Conservation (phyloP, 768 basidiomycete genomes). For the Amanita jacksonii region DNA sequence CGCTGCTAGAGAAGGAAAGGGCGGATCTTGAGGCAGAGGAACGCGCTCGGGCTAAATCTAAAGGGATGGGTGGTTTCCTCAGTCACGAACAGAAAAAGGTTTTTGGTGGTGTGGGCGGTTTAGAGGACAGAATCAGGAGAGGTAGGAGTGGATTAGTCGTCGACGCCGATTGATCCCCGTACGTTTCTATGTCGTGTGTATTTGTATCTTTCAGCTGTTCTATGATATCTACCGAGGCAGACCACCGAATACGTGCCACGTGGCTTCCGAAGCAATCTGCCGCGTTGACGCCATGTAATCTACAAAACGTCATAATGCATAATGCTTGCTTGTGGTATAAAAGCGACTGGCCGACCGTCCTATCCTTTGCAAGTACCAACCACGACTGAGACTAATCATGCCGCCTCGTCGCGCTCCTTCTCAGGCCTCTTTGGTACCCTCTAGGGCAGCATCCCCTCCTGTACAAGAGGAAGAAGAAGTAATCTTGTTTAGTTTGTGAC, state of each 20-base stretch:
- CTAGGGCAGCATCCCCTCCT: conserved; percentile 39
- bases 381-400: conserved; percentile 21
- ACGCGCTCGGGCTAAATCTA: conserved; percentile 53
- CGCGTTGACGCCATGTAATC: background rate
- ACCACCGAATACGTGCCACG: background rate
- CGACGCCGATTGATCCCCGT: conserved; percentile 39
- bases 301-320: conserved; percentile 6
- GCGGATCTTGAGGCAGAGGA: conserved; percentile 70
- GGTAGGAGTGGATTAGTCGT: conserved; percentile 64
- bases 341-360: background rate
- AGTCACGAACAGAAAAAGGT: conserved; percentile 78
- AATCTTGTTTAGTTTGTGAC: background rate
- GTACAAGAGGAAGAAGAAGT: conserved; percentile 34
- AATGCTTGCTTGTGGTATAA: conserved; percentile 1
- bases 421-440: conserved; percentile 33
- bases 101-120: conserved; percentile 66
- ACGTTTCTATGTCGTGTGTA: conserved; percentile 4
- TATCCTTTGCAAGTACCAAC: no score
- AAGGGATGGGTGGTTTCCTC: conserved; percentile 75
- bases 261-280: background rate
- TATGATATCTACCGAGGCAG: no score
- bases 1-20: conserved; percentile 67
- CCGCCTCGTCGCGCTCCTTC: conserved; percentile 46
- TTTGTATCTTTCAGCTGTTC: no score
- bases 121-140: conserved; percentile 71